These are phyloP conservation scores for Boletus rubroflammeus DNA, from an alignment of 768 basidiomycete genomes.

Conservation along the genomic window DNA sequence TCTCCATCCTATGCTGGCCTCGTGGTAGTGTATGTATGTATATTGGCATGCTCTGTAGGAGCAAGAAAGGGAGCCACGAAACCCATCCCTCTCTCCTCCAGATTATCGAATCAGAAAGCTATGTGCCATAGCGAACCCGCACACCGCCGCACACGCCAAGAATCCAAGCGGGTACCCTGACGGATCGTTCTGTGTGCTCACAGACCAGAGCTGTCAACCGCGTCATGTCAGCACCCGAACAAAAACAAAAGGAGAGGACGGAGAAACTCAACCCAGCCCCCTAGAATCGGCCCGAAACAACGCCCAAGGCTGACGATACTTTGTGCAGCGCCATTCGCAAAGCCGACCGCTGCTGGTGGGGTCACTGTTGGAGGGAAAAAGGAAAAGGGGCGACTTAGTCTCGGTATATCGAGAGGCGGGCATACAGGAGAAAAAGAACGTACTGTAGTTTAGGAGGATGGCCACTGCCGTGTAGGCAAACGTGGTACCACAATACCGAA, in stretches of 20 bases:
- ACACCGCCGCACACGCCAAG: constrained; percentile 58
- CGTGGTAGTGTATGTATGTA: neutral
- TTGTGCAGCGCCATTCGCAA: constrained; percentile 95
- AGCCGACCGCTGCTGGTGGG: constrained; percentile 81
- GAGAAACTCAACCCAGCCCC: constrained; percentile 59
- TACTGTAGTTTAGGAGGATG: constrained; percentile 84
- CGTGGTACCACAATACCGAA: constrained; percentile 83
- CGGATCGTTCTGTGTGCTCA: constrained; percentile 64
- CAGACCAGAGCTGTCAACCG: constrained; percentile 61
- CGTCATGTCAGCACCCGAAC: constrained; percentile 1
- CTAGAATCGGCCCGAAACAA: constrained; percentile 83
- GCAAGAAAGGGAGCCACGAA: too few species aligned
- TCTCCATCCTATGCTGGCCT: neutral
- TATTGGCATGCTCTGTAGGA: too few species aligned
- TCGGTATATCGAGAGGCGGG: neutral
- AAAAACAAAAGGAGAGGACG: neutral
- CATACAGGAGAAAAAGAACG: constrained; percentile 13
- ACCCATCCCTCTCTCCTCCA: constrained; percentile 34
- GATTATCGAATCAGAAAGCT: constrained; percentile 74
- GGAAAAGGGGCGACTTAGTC: neutral
- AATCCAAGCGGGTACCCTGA: constrained; percentile 76
- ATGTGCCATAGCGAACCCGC: constrained; percentile 59
- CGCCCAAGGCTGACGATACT: constrained; percentile 92
- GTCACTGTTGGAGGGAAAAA: constrained; percentile 56
- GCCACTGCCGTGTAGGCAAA: constrained; percentile 90